phyloP scores from a whole-genome alignment of 129 eudicot genomes.

The Centaurea solstitialis region DNA sequence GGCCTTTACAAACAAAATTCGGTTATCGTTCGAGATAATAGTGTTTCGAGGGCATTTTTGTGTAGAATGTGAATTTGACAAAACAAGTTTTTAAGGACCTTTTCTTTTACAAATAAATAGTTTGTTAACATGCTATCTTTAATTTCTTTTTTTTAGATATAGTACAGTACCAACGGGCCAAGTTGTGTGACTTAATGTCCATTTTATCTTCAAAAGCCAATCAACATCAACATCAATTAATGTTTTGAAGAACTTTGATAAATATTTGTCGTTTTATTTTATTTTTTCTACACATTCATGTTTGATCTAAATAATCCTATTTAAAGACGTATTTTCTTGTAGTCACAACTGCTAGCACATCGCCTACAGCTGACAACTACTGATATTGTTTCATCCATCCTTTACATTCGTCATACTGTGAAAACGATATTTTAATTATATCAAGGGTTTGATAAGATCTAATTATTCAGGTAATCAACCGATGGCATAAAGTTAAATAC shows the following conservation, averaged over 20 bases:
- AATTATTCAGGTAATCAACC: neutral
- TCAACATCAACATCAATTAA: neutral
- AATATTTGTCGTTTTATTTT: neutral
- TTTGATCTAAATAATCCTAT: neutral
- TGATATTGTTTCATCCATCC: neutral
- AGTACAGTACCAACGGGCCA: neutral
- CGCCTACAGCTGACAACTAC: neutral
- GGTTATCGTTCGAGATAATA: neutral
- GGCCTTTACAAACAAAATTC: too few species aligned
- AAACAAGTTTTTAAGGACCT: too few species aligned
- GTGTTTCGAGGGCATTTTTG: neutral
- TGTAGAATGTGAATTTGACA: too few species aligned
- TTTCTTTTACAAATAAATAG: too few species aligned
- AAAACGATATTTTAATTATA: neutral
- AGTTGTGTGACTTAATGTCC: neutral
- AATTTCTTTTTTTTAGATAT: neutral
- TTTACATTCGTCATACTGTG: neutral
- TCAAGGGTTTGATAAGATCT: neutral
- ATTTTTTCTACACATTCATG: neutral
- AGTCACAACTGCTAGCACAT: neutral
- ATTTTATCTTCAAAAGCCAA: neutral
- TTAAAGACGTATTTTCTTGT: neutral
- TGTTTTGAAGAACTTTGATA: neutral
- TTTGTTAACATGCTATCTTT: neutral
- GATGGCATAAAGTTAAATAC: neutral